Conservation (phyloP, 495 filamentous ascomycete species). For the Hyaloscypha finlandica region DNA sequence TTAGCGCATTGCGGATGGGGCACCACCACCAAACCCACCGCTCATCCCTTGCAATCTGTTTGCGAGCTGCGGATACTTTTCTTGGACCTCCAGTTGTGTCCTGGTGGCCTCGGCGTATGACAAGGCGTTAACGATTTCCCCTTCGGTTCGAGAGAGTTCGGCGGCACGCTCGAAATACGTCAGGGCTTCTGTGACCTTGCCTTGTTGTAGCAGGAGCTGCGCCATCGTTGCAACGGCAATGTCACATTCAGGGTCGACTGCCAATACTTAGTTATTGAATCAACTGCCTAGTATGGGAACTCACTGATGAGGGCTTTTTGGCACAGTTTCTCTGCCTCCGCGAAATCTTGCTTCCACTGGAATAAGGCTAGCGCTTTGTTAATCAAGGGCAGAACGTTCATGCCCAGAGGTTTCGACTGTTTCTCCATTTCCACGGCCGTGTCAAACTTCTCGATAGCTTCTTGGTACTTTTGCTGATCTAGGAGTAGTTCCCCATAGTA, state of each 20-base stretch:
- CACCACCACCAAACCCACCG: conserved; percentile 24
- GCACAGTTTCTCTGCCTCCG: conserved; percentile 93
- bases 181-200: conserved; percentile 92
- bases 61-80: conserved; percentile 96
- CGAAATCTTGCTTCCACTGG: conserved; percentile 97
- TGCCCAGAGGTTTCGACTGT: conserved; percentile 84
- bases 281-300: conserved; percentile 36
- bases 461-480: conserved; percentile 91
- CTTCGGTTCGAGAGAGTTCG: conserved; percentile 92
- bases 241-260: conserved; percentile 98
- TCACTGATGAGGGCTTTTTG: conserved; percentile 96
- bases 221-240: conserved; percentile 99
- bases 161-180: conserved; percentile 97
- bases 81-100: conserved; percentile 95
- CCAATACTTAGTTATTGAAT: conserved; percentile 17
- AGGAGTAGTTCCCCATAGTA: conserved; percentile 99
- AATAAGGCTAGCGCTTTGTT: conserved; percentile 97
- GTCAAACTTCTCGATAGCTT: conserved; percentile 98
- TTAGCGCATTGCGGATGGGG: conserved; percentile 26
- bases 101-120: conserved; percentile 97
- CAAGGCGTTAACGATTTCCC: conserved; percentile 93
- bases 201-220: conserved; percentile 95
- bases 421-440: conserved; percentile 98
- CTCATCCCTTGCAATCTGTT: conserved; percentile 76
- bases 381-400: conserved; percentile 97